A percentile compares a stretch with the other conserved stretches of the same genome.
These are phyloP conservation scores for Pythium dissotocum DNA, from an alignment of 352 stramenopile genomes.

Conservation along the genomic window DNA sequence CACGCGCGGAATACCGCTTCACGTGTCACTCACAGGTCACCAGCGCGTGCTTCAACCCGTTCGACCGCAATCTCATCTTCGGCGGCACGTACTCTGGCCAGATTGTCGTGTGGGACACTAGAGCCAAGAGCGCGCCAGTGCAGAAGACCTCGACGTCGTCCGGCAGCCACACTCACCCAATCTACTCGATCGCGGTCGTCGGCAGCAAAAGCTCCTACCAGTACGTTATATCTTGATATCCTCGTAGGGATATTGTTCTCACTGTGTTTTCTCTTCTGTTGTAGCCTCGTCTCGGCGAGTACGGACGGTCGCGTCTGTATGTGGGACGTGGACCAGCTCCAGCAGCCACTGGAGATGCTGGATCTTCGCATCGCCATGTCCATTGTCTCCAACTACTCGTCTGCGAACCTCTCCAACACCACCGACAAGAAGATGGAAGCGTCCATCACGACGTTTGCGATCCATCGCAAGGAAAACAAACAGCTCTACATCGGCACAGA, in stretches of 20 bases:
- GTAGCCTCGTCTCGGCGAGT: slow-evolving; percentile 80
- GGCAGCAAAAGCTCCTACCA: slow-evolving; percentile 82
- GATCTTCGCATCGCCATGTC: slow-evolving; percentile 80
- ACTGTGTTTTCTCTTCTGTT: neutral
- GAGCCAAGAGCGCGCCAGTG: slow-evolving; percentile 76
- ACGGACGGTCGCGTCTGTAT: slow-evolving; percentile 86
- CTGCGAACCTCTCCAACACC: slow-evolving; percentile 39
- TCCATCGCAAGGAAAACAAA: slow-evolving; percentile 82
- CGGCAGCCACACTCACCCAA: slow-evolving; percentile 84
- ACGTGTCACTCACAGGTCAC: slow-evolving; percentile 87
- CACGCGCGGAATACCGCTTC: slow-evolving; percentile 83
- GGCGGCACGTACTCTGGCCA: slow-evolving; percentile 86
- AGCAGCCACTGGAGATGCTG: slow-evolving; percentile 82
- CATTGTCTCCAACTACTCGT: slow-evolving; percentile 75
- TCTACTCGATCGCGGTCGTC: slow-evolving; percentile 85
- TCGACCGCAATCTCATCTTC: slow-evolving; percentile 84
- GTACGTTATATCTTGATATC: slow-evolving; percentile 37
- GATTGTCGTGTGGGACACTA: slow-evolving; percentile 86
- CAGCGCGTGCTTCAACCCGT: slow-evolving; percentile 86
- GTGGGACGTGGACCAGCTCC: slow-evolving; percentile 85
- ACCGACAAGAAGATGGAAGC: slow-evolving; percentile 88
- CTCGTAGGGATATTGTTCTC: neutral
- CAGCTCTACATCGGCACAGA: slow-evolving; percentile 86
- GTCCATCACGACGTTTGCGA: slow-evolving; percentile 78
- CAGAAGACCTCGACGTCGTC: slow-evolving; percentile 84